Evolutionary conservation across 768 basidiomycete species (phyloP), one percentile per base, ranked within the genome.

Genomic region (Nevesoporus exiguus): DNA sequence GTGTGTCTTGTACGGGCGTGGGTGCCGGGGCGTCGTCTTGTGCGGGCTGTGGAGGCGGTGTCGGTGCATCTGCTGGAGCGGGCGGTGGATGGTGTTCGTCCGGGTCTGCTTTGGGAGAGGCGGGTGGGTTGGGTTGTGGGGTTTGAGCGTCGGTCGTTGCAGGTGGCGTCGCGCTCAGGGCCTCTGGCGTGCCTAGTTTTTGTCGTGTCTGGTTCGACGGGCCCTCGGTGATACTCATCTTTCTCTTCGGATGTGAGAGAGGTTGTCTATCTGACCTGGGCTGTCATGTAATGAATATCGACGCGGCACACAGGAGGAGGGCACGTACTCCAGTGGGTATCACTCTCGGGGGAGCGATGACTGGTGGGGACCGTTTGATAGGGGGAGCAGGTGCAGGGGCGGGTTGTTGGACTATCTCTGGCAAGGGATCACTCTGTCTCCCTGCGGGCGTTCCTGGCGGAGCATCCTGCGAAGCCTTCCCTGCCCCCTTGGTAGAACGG

Each of bases 231-330:
- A 15, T 9, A 13, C 54, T 61, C 45, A 55, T 36, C 11, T 49
- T 57, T 49, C 66, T 56, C 43, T 64, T 64, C 10, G 48, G 40
- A 25, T 41, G 55, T 0, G 48, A 43, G 4, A 15, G 33, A 10
- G 17, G 47, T 49, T 55, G 49, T 56, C 59, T 55, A 9, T 58
- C 64, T 3, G 5, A 47, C 42, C 57, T 44, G n/a, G 63, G 56
- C 67, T 69, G 41, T 24, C 30, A 22, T 19, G 2, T 47, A 7
- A 51, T 24, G 25, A 29, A 11, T 1, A 5, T 21, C 13, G 8
- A 27, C 4, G 7, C 4, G 0, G n/a, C 13, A 9, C 8, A 22
- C 29, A 5, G 3, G 13, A 40, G 5, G 14, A 25, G 4, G 0
- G 2, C 21, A 55, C 61, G 39, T 47, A 67, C 65, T 21, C 22